Percentiles rank a stretch among this genome's conserved stretches.
Conservation (phyloP, 2,329 filamentous ascomycete genomes). For the Sporothrix curviconia region DNA sequence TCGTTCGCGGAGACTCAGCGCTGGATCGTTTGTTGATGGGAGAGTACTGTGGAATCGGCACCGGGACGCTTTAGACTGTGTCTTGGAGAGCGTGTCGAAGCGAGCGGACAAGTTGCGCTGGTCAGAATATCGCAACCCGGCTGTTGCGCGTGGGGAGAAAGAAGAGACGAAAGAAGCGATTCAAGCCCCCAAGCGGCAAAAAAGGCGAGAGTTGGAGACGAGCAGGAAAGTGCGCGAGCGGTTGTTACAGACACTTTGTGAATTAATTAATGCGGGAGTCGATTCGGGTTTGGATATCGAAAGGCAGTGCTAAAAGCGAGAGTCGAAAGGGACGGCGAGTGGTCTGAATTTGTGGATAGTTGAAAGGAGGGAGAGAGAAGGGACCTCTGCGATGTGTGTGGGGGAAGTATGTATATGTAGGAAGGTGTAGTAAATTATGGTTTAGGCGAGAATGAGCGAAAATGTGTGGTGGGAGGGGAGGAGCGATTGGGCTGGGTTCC, state of each 20-base stretch:
- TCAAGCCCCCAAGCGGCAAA: too few relatives aligned
- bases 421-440: conserved; percentile 18
- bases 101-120: too few relatives aligned
- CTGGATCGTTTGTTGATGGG: too few relatives aligned
- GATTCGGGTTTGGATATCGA: not conserved
- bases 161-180: not conserved
- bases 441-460: conserved; percentile 14
- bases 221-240: not conserved
- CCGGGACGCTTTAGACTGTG: too few relatives aligned
- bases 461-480: conserved; percentile 17
- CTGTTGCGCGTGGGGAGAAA: not conserved
- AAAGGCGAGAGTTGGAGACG: too few relatives aligned
- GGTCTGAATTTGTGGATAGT: not conserved
- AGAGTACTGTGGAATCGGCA: too few relatives aligned
- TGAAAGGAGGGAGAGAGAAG: conserved; percentile 3
- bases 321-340: not conserved
- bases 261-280: too few relatives aligned
- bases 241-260: too few relatives aligned
- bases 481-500: conserved; percentile 11
- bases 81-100: too few relatives aligned
- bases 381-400: conserved; percentile 16
- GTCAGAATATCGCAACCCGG: too few relatives aligned
- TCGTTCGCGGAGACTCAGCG: too few relatives aligned
- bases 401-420: conserved; percentile 25
- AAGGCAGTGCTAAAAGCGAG: not conserved